A percentile compares a stretch with the other conserved stretches of the same genome.
Evolutionary conservation across 345 rosid species (phyloP).

Genomic region (Capsella bursapastoris): DNA sequence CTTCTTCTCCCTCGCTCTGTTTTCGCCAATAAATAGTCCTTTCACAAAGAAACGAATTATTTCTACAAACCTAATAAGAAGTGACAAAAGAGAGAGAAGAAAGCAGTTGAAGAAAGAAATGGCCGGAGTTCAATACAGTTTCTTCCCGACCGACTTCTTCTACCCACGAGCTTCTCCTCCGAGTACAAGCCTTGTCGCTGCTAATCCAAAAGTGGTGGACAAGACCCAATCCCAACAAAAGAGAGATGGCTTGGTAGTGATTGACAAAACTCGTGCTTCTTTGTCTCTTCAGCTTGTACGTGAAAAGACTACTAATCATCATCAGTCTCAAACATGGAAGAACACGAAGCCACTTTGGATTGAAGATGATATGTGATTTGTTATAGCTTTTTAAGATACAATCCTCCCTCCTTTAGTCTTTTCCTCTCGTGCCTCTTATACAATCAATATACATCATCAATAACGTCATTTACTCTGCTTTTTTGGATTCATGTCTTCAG

Average conservation of each 20-base stretch:
- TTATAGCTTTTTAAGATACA: not conserved
- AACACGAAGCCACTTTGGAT: conserved; percentile 20
- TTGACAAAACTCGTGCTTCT: conserved; percentile 32
- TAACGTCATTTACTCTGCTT: not conserved
- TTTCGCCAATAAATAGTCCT: conserved; percentile 39
- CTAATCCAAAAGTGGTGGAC: conserved; percentile 15
- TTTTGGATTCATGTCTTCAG: not conserved
- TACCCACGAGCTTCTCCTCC: conserved; percentile 55
- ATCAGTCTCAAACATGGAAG: conserved; percentile 33
- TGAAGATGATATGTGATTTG: conserved; percentile 25
- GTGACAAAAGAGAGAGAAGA: conserved; percentile 11
- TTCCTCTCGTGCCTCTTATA: not conserved
- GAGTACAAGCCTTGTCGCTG: conserved; percentile 11
- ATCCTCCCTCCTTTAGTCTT: not conserved
- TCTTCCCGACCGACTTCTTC: conserved; percentile 61
- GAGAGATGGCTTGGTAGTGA: conserved; percentile 27
- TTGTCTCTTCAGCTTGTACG: conserved; percentile 26
- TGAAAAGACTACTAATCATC: conserved; percentile 26
- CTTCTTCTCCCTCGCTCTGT: not conserved
- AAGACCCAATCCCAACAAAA: conserved; percentile 15
- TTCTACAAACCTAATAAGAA: conserved; percentile 9
- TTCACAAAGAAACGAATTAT: not conserved
- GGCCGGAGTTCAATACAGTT: conserved; percentile 60
- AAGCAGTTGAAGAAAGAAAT: conserved; percentile 22
- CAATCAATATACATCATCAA: not conserved